phyloP scores from a whole-genome alignment of 768 basidiomycete genomes.

The Phylloporus arenicola region DNA sequence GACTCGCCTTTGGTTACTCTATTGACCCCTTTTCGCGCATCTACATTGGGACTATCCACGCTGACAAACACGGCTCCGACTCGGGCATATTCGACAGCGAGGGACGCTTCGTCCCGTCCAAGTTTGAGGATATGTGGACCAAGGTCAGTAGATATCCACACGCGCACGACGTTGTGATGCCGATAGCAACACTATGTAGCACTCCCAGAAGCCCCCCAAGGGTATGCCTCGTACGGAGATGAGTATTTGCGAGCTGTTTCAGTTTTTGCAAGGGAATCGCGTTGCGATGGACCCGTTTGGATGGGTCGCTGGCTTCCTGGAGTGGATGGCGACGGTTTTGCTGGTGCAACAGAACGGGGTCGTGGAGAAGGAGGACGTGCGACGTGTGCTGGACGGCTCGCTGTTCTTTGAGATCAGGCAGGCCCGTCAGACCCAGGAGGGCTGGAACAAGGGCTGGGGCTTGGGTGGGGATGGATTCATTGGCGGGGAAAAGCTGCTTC shows the following conservation, averaged over 20 bases:
- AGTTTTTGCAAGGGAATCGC: constrained; percentile 27
- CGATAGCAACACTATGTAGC: constrained; percentile 4
- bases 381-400: constrained; percentile 38
- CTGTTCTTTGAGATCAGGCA: constrained; percentile 31
- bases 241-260: constrained; percentile 30
- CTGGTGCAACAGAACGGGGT: constrained; percentile 37
- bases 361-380: constrained; percentile 39
- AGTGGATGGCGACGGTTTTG: constrained; percentile 36
- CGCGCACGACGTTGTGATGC: not conserved
- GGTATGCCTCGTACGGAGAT: constrained; percentile 15
- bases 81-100: constrained; percentile 38
- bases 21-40: constrained; percentile 42
- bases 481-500: constrained; percentile 26
- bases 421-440: constrained; percentile 14
- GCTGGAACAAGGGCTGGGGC: constrained; percentile 30
- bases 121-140: constrained; percentile 42
- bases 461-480: constrained; percentile 29
- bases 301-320: constrained; percentile 32
- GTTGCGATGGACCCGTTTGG: constrained; percentile 36
- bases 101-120: constrained; percentile 37
- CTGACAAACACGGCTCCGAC: constrained; percentile 40
- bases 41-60: constrained; percentile 31
- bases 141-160: constrained; percentile 24
- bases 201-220: constrained; percentile 8
- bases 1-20: constrained; percentile 20